A percentile compares a stretch with the other conserved stretches of the same genome.
phyloP scores from a whole-genome alignment of 805 yeast genomes.

The Cyberlindnera americana region DNA sequence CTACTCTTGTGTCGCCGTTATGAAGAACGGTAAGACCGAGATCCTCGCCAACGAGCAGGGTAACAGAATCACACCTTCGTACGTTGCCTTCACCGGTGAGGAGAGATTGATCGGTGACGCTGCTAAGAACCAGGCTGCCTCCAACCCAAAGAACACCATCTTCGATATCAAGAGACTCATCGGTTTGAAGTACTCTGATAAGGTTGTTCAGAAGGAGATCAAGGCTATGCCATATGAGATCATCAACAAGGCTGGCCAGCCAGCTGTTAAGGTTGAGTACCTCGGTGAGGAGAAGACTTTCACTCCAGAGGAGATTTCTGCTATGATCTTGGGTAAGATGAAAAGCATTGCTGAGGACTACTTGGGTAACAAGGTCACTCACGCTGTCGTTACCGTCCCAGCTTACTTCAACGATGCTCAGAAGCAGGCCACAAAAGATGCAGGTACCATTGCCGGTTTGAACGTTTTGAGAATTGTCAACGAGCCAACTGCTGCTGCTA shows the following conservation, averaged over 20 bases:
- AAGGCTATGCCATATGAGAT: slow-evolving; percentile 80
- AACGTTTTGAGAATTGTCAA: slow-evolving; percentile 85
- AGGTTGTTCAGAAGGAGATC: slow-evolving; percentile 74
- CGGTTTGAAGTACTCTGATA: slow-evolving; percentile 76
- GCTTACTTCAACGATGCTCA: slow-evolving; percentile 93
- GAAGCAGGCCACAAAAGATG: slow-evolving; percentile 92
- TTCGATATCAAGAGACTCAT: slow-evolving; percentile 91
- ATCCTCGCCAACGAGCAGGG: slow-evolving; percentile 96
- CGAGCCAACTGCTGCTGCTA: slow-evolving; percentile 97
- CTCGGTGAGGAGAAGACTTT: slow-evolving; percentile 73
- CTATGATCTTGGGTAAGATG: slow-evolving; percentile 91
- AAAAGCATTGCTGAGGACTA: slow-evolving; percentile 89
- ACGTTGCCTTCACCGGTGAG: slow-evolving; percentile 87
- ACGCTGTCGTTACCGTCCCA: slow-evolving; percentile 91
- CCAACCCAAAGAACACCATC: slow-evolving; percentile 81
- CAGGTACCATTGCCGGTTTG: slow-evolving; percentile 88
- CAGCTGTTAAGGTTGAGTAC: slow-evolving; percentile 71
- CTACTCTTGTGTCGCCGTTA: slow-evolving; percentile 92
- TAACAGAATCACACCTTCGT: slow-evolving; percentile 94
- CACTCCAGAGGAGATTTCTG: slow-evolving; percentile 91
- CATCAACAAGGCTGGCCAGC: slow-evolving; percentile 71
- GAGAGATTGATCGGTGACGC: slow-evolving; percentile 96
- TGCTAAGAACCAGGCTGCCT: slow-evolving; percentile 93
- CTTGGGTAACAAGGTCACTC: slow-evolving; percentile 78
- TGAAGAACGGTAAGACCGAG: slow-evolving; percentile 83